Conservation (phyloP, 148 eudicot genomes). For the Selenicereus undatus region DNA sequence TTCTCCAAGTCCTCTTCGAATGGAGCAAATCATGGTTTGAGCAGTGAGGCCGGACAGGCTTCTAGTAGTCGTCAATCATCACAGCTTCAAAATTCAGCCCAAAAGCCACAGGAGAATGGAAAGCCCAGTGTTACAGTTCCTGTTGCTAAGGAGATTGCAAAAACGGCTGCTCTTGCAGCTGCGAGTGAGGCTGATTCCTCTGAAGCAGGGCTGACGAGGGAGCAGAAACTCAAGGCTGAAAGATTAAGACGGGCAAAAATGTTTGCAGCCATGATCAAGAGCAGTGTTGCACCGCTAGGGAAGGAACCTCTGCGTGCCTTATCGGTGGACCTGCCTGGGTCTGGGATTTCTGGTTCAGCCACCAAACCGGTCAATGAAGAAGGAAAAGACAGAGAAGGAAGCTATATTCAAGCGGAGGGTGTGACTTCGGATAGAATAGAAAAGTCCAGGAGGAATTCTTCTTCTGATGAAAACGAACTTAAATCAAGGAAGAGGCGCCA, state of each 20-base stretch:
- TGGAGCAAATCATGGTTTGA: conserved; percentile 27
- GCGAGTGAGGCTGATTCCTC: conserved; percentile 53
- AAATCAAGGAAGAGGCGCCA: conserved; percentile 52
- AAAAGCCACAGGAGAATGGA: conserved; percentile 30
- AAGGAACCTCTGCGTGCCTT: conserved; percentile 44
- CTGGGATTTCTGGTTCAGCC: conserved; percentile 27
- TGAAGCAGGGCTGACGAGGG: conserved; percentile 59
- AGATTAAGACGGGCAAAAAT: conserved; percentile 87
- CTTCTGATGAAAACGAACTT: conserved; percentile 39
- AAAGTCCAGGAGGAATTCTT: conserved; percentile 36
- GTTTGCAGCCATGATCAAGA: conserved; percentile 90
- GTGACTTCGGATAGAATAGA: conserved; percentile 24
- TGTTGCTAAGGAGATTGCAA: conserved; percentile 38
- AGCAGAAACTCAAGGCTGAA: conserved; percentile 85
- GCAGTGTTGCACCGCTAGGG: conserved; percentile 49
- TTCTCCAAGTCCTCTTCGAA: conserved; percentile 43
- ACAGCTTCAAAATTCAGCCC: conserved; percentile 20
- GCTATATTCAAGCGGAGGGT: conserved; percentile 37
- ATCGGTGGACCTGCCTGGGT: conserved; percentile 53
- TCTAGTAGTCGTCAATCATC: conserved; percentile 32
- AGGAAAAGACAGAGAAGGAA: conserved; percentile 47
- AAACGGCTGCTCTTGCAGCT: conserved; percentile 43
- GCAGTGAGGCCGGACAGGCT: conserved; percentile 37
- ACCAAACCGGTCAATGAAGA: conserved; percentile 20
- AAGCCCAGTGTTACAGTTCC: conserved; percentile 31